Evolutionary conservation across 106 monocot genomes (phyloP), one percentile per base, ranked within the genome.

Genomic region (Acanthochlamys bracteata): DNA sequence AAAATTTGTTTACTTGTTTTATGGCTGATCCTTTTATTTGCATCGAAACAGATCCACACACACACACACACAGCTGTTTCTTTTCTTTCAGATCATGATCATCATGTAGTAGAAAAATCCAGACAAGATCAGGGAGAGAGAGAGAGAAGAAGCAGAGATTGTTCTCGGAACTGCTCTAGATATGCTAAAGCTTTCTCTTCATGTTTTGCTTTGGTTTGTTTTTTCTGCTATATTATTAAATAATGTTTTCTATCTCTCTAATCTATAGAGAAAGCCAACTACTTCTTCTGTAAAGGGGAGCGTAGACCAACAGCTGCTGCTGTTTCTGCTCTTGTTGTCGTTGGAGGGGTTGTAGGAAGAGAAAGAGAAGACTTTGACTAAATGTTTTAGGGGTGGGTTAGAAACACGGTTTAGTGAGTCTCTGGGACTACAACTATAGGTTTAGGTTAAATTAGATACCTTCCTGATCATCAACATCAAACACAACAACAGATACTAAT

Each of bases 321-420:
- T 51, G 51, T 51, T 51, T 19, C 33, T 33, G 33, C 33, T 6
- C 33, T 33, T 33, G 33, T 51, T 51, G 51, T n/a, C n/a, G n/a
- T 51, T 51, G 51, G 51, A 51, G 8, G 51, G 51, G 13, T 51
- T 51, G 51, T 51, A 51, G 51, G 51, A 51, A 51, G 51, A 51
- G 51, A 51, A 9, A 19, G 51, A 19, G 51, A 51, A 19, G 51
- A 16, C 8, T 8, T 12, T 21, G 15, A 19, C 23, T 22, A 41
- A 12, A 7, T 6, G 15, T 7, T 42, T 9, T 24, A 8, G 20
- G 39, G n/a, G 8, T 41, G 7, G 12, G 19, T 17, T 25, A 22
- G 59, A 11, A 2, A 22, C 10, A n/a, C 42, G 45, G 41, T 62
- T 42, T n/a, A n/a, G n/a, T n/a, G n/a, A 25, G 22, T 40, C 11